Conservation (phyloP, 2,329 filamentous ascomycete genomes). For the Xylariomycetidae sp. region DNA sequence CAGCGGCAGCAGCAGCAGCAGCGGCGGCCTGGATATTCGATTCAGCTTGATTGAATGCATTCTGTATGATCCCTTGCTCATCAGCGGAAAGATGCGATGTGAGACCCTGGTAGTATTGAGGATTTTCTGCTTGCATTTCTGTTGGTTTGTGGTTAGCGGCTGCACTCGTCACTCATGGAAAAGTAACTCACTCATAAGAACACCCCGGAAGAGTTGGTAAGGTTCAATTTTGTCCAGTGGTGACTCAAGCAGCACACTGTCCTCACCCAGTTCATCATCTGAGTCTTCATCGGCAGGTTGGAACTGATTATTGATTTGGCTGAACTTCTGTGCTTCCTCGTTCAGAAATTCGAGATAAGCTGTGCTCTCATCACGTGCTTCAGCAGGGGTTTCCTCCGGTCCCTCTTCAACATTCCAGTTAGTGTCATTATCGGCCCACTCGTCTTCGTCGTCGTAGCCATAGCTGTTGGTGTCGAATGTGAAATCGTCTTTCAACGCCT, state of each 20-base stretch:
- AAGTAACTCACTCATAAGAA: conserved; percentile 70
- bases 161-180: too few species aligned
- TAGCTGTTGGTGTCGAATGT: conserved; percentile 58
- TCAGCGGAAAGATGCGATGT: conserved; percentile 45
- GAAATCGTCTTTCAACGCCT: conserved; percentile 85
- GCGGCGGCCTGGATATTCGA: conserved; percentile 16
- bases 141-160: too few species aligned
- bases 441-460: conserved; percentile 69
- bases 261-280: conserved; percentile 86
- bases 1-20: conserved; percentile 9
- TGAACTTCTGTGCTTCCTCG: conserved; percentile 88
- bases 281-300: conserved; percentile 58
- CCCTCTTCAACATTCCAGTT: conserved; percentile 76
- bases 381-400: conserved; percentile 57
- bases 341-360: conserved; percentile 96
- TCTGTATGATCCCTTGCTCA: conserved; percentile 19
- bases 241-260: conserved; percentile 87
- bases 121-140: conserved; percentile 89
- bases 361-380: conserved; percentile 83
- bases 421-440: conserved; percentile 76
- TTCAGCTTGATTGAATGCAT: conserved; percentile 20
- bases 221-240: conserved; percentile 94
- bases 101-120: conserved; percentile 78
- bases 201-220: conserved; percentile 81
- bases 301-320: conserved; percentile 48